These are phyloP conservation scores for Talaromyces verruculosus DNA, from an alignment of 2,329 filamentous ascomycete genomes.

Conservation along the genomic window DNA sequence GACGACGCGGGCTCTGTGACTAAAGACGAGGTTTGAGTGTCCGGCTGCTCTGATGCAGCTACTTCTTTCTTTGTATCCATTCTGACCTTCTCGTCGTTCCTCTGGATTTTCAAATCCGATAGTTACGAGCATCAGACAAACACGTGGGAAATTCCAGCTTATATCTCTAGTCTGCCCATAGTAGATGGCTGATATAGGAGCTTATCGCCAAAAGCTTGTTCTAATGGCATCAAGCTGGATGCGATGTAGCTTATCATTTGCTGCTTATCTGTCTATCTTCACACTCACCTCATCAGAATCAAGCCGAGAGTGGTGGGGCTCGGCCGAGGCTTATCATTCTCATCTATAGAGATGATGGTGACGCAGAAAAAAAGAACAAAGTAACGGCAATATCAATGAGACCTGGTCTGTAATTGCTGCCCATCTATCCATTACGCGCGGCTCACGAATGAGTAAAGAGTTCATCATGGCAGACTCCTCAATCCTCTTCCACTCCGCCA, in stretches of 20 bases:
- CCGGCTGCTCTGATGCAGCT: not conserved
- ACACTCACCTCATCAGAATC: not conserved
- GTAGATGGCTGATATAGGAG: not conserved
- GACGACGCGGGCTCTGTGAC: not conserved
- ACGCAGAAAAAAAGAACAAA: not conserved
- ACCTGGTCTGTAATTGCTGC: not conserved
- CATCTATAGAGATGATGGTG: not conserved
- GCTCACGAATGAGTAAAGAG: too few species aligned
- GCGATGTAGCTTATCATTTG: not conserved
- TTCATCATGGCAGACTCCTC: constrained; percentile 6
- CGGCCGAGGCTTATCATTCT: not conserved
- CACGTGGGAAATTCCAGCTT: not conserved
- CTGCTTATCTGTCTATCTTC: not conserved
- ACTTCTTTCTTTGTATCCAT: constrained; percentile 14
- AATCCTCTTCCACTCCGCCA: constrained; percentile 25
- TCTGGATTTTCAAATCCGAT: not conserved
- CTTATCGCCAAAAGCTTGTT: not conserved
- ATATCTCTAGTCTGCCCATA: not conserved
- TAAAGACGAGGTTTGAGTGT: constrained; percentile 4
- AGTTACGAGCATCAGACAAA: not conserved
- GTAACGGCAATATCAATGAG: not conserved
- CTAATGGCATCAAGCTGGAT: not conserved
- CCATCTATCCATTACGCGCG: not conserved
- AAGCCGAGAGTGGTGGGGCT: constrained; percentile 3
- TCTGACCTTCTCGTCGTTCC: not conserved